Evolutionary conservation across 164 flowering plant genomes (phyloP).

Genomic region (Santalum album): DNA sequence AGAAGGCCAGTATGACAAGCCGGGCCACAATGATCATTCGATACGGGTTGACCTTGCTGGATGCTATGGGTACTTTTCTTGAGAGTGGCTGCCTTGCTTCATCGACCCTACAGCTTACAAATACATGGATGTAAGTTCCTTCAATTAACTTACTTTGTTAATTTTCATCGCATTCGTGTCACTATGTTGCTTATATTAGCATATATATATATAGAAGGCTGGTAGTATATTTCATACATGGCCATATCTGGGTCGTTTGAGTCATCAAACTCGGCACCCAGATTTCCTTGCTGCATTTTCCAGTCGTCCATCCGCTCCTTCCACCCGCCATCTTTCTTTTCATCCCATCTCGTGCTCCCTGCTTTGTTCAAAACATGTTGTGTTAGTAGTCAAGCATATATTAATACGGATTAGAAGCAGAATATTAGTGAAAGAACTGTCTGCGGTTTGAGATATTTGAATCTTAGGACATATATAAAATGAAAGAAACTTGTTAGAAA

Average conservation of each 20-base stretch:
- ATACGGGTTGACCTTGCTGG: slow-evolving; percentile 90
- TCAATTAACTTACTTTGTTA: too few relatives aligned
- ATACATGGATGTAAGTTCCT: not conserved
- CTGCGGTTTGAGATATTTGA: too few relatives aligned
- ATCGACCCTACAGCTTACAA: slow-evolving; percentile 49
- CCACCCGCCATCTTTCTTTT: slow-evolving; percentile 78
- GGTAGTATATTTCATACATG: slow-evolving; percentile 32
- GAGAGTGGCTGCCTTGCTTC: slow-evolving; percentile 95
- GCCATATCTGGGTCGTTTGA: slow-evolving; percentile 59
- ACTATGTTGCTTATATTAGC: too few relatives aligned
- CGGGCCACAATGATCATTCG: slow-evolving; percentile 83
- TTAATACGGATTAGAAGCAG: too few relatives aligned
- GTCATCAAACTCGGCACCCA: slow-evolving; percentile 56
- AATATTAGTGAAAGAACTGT: too few relatives aligned
- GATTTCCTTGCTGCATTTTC: slow-evolving; percentile 81
- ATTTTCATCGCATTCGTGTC: too few relatives aligned
- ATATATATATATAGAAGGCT: too few relatives aligned
- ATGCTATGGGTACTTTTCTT: slow-evolving; percentile 87
- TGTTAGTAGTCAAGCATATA: too few relatives aligned
- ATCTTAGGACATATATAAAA: too few relatives aligned
- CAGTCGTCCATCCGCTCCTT: slow-evolving; percentile 89
- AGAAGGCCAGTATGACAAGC: slow-evolving; percentile 59
- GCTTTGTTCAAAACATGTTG: not conserved
- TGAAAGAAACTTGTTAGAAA: too few relatives aligned
- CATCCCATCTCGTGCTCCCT: slow-evolving; percentile 90